Evolutionary conservation across 768 basidiomycete genomes (phyloP), one percentile per base, ranked within the genome.

Genomic region (Phallus indusiatus): DNA sequence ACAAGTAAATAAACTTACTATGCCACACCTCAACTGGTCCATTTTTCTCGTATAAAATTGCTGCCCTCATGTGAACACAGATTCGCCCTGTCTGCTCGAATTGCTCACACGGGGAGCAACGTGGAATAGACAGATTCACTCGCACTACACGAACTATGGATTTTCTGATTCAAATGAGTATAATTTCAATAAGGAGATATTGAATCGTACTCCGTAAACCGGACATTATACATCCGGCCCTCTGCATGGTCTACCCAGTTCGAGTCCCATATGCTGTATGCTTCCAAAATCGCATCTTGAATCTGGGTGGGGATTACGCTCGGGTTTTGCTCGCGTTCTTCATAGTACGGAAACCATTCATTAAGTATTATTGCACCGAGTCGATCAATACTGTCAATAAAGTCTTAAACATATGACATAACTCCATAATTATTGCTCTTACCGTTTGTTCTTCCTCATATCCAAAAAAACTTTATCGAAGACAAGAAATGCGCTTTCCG

Each of bases 401-500:
- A 14, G 17, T 2, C 21, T 17, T 21, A 14, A 2, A n/a, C 2
- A n/a, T 53, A 21, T n/a, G 51, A 17, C n/a, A n/a, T n/a, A n/a
- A n/a, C n/a, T n/a, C n/a, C n/a, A n/a, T n/a, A n/a, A n/a, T n/a
- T n/a, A n/a, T n/a, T 53, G 20, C 51, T 21, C 51, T 5, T 24
- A 53, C 51, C 51, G 5, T 24, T 53, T 53, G 51, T 53, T 53
- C 11, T 28, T 20, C 1, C 51, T 3, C 17, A 21, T 53, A 53
- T 24, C 51, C 12, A 53, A 11, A 53, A 53, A 64, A 50, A 64
- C 55, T 36, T 60, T 59, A 46, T 64, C 61, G 20, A 64, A 64
- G 1, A 61, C 62, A 24, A 60, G 61, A 55, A 62, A 64, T 4
- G 61, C 61, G 1, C 57, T 50, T 33, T 64, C 63, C 1, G 63